phyloP scores from a whole-genome alignment of 805 yeast genomes.

The Saccharomycopsis sp. region DNA sequence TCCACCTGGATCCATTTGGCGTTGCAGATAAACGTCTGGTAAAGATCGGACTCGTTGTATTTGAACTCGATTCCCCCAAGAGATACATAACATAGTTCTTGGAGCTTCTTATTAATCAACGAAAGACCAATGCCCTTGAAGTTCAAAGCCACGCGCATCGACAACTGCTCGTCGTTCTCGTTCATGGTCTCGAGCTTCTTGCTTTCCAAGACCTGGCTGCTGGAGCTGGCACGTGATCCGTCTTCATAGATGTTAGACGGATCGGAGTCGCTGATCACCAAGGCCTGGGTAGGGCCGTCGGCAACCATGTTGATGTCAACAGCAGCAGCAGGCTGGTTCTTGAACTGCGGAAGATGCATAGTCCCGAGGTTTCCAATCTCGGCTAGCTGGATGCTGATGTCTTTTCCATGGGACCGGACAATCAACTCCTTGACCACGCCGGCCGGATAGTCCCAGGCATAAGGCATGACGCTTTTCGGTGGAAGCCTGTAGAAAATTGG shows the following conservation, averaged over 20 bases:
- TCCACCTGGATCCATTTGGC: constrained; percentile 94
- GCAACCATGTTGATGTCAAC: constrained; percentile 91
- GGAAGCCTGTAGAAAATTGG: constrained; percentile 82
- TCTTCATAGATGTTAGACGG: constrained; percentile 73
- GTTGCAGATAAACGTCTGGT: constrained; percentile 73
- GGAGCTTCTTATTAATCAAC: constrained; percentile 57
- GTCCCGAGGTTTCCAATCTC: constrained; percentile 92
- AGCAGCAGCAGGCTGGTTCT: constrained; percentile 38
- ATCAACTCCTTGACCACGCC: constrained; percentile 78
- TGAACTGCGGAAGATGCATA: constrained; percentile 58
- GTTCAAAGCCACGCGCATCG: constrained; percentile 43
- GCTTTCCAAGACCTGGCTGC: constrained; percentile 30
- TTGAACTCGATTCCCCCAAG: constrained; percentile 73
- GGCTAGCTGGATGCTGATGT: constrained; percentile 75
- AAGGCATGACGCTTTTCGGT: constrained; percentile 91
- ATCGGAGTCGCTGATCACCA: constrained; percentile 78
- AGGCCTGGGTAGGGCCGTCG: constrained; percentile 90
- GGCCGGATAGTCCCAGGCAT: constrained; percentile 96
- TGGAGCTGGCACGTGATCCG: constrained; percentile 27
- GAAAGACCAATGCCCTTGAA: constrained; percentile 89
- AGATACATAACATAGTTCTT: constrained; percentile 81
- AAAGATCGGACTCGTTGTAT: constrained; percentile 77
- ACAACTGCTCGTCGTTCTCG: constrained; percentile 32
- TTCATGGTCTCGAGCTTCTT: constrained; percentile 48
- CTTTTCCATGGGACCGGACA: constrained; percentile 63